Evolutionary conservation across 2,329 filamentous ascomycete genomes (phyloP), one percentile per base, ranked within the genome.

Genomic region (Drechslera avenae): DNA sequence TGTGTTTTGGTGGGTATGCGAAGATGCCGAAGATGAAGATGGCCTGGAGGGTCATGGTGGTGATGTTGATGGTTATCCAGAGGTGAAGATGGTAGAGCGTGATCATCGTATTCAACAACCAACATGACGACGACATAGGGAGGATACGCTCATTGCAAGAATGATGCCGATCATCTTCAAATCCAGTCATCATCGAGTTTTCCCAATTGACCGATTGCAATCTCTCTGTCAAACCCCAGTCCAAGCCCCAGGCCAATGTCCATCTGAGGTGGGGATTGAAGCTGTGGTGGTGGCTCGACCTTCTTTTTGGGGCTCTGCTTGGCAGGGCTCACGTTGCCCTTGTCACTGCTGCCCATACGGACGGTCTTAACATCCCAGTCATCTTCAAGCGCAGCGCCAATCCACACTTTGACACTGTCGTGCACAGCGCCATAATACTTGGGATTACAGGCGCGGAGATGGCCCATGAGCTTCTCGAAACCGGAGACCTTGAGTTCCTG

Each of bases 381-480:
- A 73, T 99, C 94, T 54, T 92, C 91, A 21, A 80, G 81, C 0
- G 91, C 92, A 0, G 93, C 94, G 0, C 87, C 87, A 14, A 97
- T 89, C 92, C 93, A 99, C 5, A 89, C 92, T 46, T 89, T 86
- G 57, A 97, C 79, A 2, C 87, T 91, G 63, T 93, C 90, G 71
- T 99, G 94, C 3, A 99, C 89, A 40, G 89, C 86, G 2, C 89
- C 89, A 71, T 99, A 97, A 72, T 97, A 96, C 73, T 97, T 97
- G 74, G 97, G 92, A 73, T 97, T 99, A 79, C 93, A 97, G 13
- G 93, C 87, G 4, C 94, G 86, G 56, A 97, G 78, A 50, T 86
- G 93, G 17, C 84, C 83, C 81, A 97, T 89, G 61, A 89, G 86
- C 62, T 91, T 91, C 74, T 99, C 94, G 79, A 91, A 96, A 6